Evolutionary conservation across 164 flowering plant genomes (phyloP).

Genomic region (Hamamelis virginiana): DNA sequence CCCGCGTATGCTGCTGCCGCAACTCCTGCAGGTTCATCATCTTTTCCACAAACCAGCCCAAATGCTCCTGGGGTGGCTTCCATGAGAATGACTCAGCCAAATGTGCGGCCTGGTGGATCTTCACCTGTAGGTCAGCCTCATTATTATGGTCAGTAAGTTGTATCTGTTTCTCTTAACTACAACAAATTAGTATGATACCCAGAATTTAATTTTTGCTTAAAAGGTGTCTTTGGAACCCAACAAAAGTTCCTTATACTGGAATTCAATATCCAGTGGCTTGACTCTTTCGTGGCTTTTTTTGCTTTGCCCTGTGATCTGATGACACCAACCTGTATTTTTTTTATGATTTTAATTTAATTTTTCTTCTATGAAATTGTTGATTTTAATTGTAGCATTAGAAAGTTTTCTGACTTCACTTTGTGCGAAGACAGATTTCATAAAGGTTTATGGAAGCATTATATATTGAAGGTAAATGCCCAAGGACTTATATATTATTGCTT

Average conservation of each 20-base stretch:
- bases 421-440: too few species aligned
- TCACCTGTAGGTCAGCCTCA: conserved; percentile 38
- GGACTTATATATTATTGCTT: too few species aligned
- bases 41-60: conserved; percentile 16
- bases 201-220: not conserved
- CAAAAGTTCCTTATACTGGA: not conserved
- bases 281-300: not conserved
- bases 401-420: too few species aligned
- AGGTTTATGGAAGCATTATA: too few species aligned
- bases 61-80: conserved; percentile 7
- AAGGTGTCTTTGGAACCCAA: not conserved
- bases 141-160: conserved; percentile 31
- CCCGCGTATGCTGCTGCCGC: conserved; percentile 34
- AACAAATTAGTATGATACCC: not conserved
- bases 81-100: conserved; percentile 24
- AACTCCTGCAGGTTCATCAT: conserved; percentile 26
- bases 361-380: too few species aligned
- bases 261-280: conserved; percentile 3
- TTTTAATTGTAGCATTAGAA: too few species aligned
- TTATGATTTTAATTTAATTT: too few species aligned
- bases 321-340: not conserved
- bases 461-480: too few species aligned
- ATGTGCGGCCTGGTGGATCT: conserved; percentile 32
- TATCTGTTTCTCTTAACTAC: conserved; percentile 3
- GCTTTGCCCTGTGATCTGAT: not conserved